Evolutionary conservation across 345 rosid species (phyloP), one percentile per base, ranked within the genome.

Genomic region (Physaria fendleri): DNA sequence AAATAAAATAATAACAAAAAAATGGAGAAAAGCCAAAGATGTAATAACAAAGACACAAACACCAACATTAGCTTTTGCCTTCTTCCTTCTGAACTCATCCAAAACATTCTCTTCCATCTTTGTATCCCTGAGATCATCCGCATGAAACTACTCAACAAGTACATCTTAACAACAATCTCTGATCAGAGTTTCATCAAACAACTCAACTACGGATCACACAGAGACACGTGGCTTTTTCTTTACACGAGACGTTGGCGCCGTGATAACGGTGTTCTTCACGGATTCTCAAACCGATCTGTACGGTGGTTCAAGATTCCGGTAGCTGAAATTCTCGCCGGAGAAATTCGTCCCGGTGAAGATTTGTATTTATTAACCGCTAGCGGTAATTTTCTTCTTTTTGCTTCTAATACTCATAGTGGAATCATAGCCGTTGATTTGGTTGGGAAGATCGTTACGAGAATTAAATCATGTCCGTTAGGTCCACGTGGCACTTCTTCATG

Each of bases 401-500:
- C 84, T 2, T 84, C 81, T 18, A 82, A 89, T 62, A 61, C 76
- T 18, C 68, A 59, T 27, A 66, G 74, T 78, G 81, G 68, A 3
- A 76, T 86, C 58, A 37, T 89, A 37, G 87, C 79, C 34, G 84
- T 82, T 34, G 71, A 86, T 75, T 47, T 84, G 25, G 74, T 68
- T 0, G 55, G 58, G 18, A 77, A 69, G 61, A 64, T 58, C 0
- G 87, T 79, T 25, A 75, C 51, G 53, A 76, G 28, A 44, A 78
- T 86, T 73, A 85, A 81, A 3, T 73, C 85, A 3, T 80, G 85
- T 52, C 96, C 96, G 5, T 62, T 88, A 3, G 90, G 90, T 63
- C 90, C 85, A 67, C 96, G 87, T 62, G 85, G 88, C 30, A 83
- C 90, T 9, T 85, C 88, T 0, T 88, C 84, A 4, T 85, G 96